phyloP scores from a whole-genome alignment of 257 asterid genomes.

The Prunella vulgaris region DNA sequence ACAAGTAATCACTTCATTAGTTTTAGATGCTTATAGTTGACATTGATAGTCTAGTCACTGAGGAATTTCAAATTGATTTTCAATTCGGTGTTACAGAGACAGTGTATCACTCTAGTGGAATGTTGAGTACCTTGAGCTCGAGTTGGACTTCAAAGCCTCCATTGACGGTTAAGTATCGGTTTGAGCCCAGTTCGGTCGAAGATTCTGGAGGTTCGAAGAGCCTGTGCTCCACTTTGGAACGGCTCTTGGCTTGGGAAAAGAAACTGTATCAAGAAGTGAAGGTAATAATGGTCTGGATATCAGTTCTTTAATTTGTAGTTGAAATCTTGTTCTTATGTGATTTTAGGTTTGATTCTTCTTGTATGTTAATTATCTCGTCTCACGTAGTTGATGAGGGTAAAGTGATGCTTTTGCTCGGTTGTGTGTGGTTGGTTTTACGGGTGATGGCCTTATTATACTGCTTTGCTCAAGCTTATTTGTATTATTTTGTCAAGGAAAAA shows the following conservation, averaged over 20 bases:
- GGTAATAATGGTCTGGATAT: slow-evolving; percentile 37
- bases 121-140: slow-evolving; percentile 89
- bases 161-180: slow-evolving; percentile 68
- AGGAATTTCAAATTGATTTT: slow-evolving; percentile 1
- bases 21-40: too few relatives aligned
- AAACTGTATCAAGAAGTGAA: slow-evolving; percentile 92
- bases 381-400: too few relatives aligned
- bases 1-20: neutral
- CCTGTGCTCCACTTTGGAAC: slow-evolving; percentile 82
- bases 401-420: too few relatives aligned
- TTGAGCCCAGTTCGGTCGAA: slow-evolving; percentile 62
- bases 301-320: too few relatives aligned
- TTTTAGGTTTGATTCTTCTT: neutral
- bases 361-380: too few relatives aligned
- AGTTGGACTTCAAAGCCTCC: slow-evolving; percentile 97
- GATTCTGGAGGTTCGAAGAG: slow-evolving; percentile 61
- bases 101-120: slow-evolving; percentile 85
- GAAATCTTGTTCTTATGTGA: neutral
- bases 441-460: too few relatives aligned
- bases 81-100: slow-evolving; percentile 54
- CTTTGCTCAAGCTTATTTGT: too few relatives aligned
- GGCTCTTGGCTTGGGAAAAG: slow-evolving; percentile 97
- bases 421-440: too few relatives aligned
- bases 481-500: neutral
- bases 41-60: too few relatives aligned